Base-by-base conservation (phyloP, 179 eudicot genomes). In the Silene coronaria region DNA sequence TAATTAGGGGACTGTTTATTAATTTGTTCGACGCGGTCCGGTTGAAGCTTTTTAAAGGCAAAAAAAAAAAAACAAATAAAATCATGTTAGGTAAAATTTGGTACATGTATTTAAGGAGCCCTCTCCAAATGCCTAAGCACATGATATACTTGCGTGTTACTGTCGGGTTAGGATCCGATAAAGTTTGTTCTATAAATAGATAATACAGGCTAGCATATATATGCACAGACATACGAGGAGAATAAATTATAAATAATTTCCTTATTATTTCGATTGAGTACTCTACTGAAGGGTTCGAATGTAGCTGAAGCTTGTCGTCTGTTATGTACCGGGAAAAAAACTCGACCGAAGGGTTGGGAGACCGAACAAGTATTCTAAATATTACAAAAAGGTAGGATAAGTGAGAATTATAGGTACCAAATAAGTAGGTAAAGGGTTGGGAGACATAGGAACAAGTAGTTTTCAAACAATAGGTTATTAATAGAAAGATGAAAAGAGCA, bases 101-200 rank as follows among this genome's bases (percentile, higher is more conserved):
- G 59, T 55, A 55, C 51, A 45, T 55, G 59, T 55, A 55, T 1
- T 28, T 22, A 59, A 59, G 27, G 26, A 48, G 62, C 63, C 78
- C 48, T 61, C 64, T 48, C 67, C 79, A 80, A 64, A 71, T 67
- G 75, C 75, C 83, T 59, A 76, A 67, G 74, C 80, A 80, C 83
- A 76, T 80, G 83, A 77, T 36, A 77, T 36, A 36, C 68, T 70
- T 79, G 66, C 77, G 77, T 76, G 77, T 48, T 76, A 5, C 14
- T 42, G 13, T 42, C 14, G 51, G 51, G 51, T 45, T 45, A 12
- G 51, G 51, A 2, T 45, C 51, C 51, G 51, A 45, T 45, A 11
- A 45, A 45, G 16, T 45, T 45, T 45, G 11, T 45, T 45, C 45
- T 36, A 36, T 36, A 36, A 3, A 36, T 36, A 36, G 45, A 36